These are phyloP conservation scores for Daphne laureola DNA, from an alignment of 441 rosid genomes.

Conservation along the genomic window DNA sequence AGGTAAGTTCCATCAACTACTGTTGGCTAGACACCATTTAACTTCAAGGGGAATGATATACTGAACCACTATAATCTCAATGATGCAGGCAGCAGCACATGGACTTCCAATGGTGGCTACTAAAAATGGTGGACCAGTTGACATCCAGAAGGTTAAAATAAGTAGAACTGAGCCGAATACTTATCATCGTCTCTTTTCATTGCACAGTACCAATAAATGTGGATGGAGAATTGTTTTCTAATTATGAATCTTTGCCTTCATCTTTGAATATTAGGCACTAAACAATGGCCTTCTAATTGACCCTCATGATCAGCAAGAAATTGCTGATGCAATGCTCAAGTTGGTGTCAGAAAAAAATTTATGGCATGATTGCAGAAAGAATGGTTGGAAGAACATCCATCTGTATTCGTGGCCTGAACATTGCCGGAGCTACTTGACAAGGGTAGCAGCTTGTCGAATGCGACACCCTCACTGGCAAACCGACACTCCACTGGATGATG, in stretches of 20 bases:
- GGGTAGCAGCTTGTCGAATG: slow-evolving; percentile 89
- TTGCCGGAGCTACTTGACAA: slow-evolving; percentile 93
- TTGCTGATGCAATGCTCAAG: slow-evolving; percentile 83
- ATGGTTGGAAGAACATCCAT: slow-evolving; percentile 96
- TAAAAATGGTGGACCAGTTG: slow-evolving; percentile 96
- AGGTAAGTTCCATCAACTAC: slow-evolving; percentile 33
- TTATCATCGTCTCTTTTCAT: background rate
- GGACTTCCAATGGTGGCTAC: slow-evolving; percentile 99
- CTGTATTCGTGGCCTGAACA: slow-evolving; percentile 98
- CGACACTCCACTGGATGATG: slow-evolving; percentile 71
- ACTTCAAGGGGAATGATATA: slow-evolving; percentile 5
- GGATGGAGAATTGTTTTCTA: background rate
- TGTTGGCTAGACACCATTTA: slow-evolving; percentile 1
- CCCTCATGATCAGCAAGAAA: slow-evolving; percentile 83
- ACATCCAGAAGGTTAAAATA: slow-evolving; percentile 60
- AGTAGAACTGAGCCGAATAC: slow-evolving; percentile 6
- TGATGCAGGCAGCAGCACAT: slow-evolving; percentile 86
- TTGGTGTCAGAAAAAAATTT: slow-evolving; percentile 86
- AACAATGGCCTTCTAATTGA: slow-evolving; percentile 93
- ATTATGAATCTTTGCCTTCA: slow-evolving; percentile 3
- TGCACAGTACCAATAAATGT: background rate
- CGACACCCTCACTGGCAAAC: slow-evolving; percentile 96
- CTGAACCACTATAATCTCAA: slow-evolving; percentile 11
- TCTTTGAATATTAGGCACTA: slow-evolving; percentile 45
- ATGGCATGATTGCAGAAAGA: slow-evolving; percentile 82